Evolutionary conservation across 1,139 yeast genomes (phyloP).

Genomic region (Arxiozyma slooffiae): DNA sequence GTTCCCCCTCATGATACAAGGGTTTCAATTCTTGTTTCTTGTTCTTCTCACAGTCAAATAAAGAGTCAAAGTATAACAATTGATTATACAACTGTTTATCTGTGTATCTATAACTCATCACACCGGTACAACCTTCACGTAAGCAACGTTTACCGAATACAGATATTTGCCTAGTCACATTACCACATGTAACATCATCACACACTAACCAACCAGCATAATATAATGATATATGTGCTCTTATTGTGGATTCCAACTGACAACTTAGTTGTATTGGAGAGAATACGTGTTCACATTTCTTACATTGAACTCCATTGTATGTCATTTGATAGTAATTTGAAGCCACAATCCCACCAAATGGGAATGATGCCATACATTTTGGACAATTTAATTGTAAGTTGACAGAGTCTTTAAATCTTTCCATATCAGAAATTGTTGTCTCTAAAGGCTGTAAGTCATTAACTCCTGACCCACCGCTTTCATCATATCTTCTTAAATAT

Average conservation of each 20-base stretch:
- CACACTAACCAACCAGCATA: slow-evolving; percentile 82
- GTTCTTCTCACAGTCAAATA: slow-evolving; percentile 79
- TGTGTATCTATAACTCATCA: slow-evolving; percentile 66
- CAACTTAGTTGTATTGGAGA: slow-evolving; percentile 48
- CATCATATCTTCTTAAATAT: slow-evolving; percentile 42
- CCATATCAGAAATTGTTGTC: slow-evolving; percentile 69
- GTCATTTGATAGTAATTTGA: slow-evolving; percentile 52
- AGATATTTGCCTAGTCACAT: slow-evolving; percentile 71
- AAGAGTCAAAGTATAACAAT: slow-evolving; percentile 61
- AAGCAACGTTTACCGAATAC: slow-evolving; percentile 87
- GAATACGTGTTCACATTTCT: slow-evolving; percentile 45
- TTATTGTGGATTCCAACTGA: slow-evolving; percentile 63
- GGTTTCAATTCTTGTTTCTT: slow-evolving; percentile 49
- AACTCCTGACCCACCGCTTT: slow-evolving; percentile 31
- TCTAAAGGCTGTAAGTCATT: slow-evolving; percentile 68
- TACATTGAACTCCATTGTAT: slow-evolving; percentile 64
- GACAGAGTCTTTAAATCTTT: slow-evolving; percentile 63
- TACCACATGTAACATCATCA: slow-evolving; percentile 77
- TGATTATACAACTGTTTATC: slow-evolving; percentile 84
- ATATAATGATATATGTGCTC: slow-evolving; percentile 62
- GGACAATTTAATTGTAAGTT: slow-evolving; percentile 50
- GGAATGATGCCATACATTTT: slow-evolving; percentile 49
- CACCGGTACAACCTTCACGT: slow-evolving; percentile 61
- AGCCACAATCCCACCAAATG: slow-evolving; percentile 64
- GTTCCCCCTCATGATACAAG: slow-evolving; percentile 30